Evolutionary conservation across 2,329 filamentous ascomycete species (phyloP).

Genomic region (Diaporthe longicolla): DNA sequence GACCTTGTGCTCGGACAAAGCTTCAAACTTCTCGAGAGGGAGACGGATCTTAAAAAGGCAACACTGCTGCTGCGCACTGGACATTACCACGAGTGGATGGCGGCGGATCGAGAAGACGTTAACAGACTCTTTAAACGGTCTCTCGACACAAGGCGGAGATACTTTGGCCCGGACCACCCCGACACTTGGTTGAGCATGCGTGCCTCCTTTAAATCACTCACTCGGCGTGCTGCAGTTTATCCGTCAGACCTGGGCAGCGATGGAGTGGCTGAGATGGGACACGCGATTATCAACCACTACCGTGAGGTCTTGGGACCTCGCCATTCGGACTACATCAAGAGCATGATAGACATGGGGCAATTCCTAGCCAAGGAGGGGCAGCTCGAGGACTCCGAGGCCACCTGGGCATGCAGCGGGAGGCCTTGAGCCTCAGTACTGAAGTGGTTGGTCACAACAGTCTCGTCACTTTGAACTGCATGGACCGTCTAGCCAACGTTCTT

Average conservation of each 20-base stretch:
- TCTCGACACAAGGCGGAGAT: background rate
- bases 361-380: background rate
- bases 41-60: background rate
- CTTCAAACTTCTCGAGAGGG: background rate
- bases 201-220: background rate
- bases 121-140: background rate
- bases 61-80: background rate
- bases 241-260: background rate
- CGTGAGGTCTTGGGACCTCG: background rate
- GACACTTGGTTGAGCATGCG: background rate
- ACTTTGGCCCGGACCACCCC: background rate
- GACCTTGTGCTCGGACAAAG: background rate
- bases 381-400: background rate
- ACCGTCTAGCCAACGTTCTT: background rate
- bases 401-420: background rate
- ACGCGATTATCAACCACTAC: background rate
- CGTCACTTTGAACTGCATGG: background rate
- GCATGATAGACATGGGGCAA: background rate
- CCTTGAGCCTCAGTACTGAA: background rate
- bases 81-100: background rate
- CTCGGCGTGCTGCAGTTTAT: background rate
- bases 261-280: background rate
- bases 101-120: background rate
- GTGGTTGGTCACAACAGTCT: background rate
- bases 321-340: background rate